phyloP scores from a whole-genome alignment of 2,329 filamentous ascomycete genomes.

The Botrytis hyacinthi region DNA sequence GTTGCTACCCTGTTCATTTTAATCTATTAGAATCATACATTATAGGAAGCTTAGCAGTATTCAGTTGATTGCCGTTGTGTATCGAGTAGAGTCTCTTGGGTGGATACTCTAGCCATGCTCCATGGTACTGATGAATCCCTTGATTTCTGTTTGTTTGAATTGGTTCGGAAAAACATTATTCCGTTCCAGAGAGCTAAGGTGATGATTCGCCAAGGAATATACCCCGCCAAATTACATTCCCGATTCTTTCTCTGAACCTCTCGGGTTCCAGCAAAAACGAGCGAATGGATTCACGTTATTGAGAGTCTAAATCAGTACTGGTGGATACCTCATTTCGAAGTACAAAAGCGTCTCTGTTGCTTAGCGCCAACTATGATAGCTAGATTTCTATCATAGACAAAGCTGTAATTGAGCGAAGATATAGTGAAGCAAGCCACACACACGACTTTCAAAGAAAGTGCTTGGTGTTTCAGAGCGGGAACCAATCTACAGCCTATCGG shows the following conservation, averaged over 20 bases:
- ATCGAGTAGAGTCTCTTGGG: neutral
- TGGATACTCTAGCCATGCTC: neutral
- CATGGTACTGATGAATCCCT: neutral
- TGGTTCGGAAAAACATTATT: neutral
- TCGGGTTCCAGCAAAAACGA: neutral
- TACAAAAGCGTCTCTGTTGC: neutral
- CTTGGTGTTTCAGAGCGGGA: neutral
- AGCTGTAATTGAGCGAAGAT: neutral
- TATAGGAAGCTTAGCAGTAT: neutral
- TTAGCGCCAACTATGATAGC: neutral
- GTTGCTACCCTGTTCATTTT: neutral
- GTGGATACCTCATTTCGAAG: too few relatives aligned
- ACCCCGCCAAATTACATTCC: neutral
- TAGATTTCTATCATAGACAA: neutral
- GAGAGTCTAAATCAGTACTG: neutral
- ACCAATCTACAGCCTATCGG: neutral
- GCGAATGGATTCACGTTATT: neutral
- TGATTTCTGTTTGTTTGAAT: neutral
- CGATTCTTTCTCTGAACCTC: neutral
- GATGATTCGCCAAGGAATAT: neutral
- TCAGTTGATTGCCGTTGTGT: neutral
- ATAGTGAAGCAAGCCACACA: neutral
- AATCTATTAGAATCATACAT: neutral
- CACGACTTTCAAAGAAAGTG: neutral
- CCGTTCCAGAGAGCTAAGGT: neutral